Evolutionary conservation across 2,329 filamentous ascomycete species (phyloP).

Genomic region (Thielaviopsis punctulata): DNA sequence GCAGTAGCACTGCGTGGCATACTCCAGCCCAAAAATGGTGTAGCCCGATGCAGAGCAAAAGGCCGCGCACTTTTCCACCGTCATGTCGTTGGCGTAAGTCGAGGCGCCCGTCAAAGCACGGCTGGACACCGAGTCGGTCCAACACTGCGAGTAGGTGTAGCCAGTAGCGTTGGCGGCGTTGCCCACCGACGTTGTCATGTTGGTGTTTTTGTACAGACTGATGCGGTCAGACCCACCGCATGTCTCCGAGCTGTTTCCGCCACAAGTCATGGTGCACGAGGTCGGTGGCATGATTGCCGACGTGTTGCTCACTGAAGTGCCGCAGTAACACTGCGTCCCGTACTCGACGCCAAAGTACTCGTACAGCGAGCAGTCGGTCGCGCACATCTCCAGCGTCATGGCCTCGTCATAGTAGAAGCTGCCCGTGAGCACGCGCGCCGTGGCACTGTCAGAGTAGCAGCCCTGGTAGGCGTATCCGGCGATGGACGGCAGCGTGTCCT

Average conservation of each 20-base stretch:
- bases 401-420: slow-evolving; percentile 5
- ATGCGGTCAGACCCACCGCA: slow-evolving; percentile 5
- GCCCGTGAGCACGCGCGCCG: not conserved
- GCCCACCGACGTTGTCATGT: not conserved
- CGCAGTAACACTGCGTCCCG: slow-evolving; percentile 23
- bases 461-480: slow-evolving; percentile 23
- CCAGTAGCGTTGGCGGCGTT: slow-evolving; percentile 9
- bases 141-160: slow-evolving; percentile 28
- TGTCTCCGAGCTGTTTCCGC: not conserved
- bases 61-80: slow-evolving; percentile 28
- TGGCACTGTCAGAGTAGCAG: slow-evolving; percentile 18
- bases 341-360: slow-evolving; percentile 27
- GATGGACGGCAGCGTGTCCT: not conserved
- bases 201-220: slow-evolving; percentile 1
- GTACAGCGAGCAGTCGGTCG: slow-evolving; percentile 20
- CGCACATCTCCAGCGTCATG: slow-evolving; percentile 21
- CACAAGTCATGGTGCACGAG: not conserved
- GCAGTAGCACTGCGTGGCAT: slow-evolving; percentile 37
- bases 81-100: slow-evolving; percentile 26
- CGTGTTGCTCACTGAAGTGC: slow-evolving; percentile 15
- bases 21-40: slow-evolving; percentile 32
- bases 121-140: slow-evolving; percentile 19
- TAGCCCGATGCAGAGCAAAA: slow-evolving; percentile 28
- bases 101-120: slow-evolving; percentile 25
- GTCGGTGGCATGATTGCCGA: not conserved